Evolutionary conservation across 2,329 filamentous ascomycete genomes (phyloP), one percentile per base, ranked within the genome.

Genomic region (Trichoderma koningii): DNA sequence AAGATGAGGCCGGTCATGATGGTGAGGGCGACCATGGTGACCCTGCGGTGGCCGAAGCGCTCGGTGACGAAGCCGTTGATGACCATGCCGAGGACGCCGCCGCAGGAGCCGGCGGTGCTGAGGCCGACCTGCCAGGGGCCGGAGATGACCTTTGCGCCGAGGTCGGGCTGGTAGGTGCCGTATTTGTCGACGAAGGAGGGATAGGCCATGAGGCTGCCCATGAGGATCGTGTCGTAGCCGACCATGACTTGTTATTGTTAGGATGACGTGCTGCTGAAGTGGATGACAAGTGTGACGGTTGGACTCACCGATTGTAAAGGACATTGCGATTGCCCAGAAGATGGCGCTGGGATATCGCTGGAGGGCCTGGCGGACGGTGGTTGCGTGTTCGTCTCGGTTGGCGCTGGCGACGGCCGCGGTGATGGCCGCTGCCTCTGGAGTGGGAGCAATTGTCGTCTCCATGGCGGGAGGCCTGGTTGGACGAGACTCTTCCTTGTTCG

Each of bases 1-100:
- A 70, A 71, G 38, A 71, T 68, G 30, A 70, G 63, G 2, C 66
- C 66, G 3, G 66, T 66, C 17, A 80, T 72, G 70, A 75, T 62
- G 3, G 78, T 66, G 52, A 85, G 65, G 10, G 81, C 82, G 7
- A 68, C 77, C 45, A 87, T 81, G 68, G 88, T 80, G 14, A 83
- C 85, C 70, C 80, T 82, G 19, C 83, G 66, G n/a, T 68, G 69
- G 4, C 70, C 69, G 34, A 68, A 67, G 2, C 66, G 53, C 26
- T 69, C 68, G 3, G 66, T 68, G 19, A 69, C 57, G 45, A 66
- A 68, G 41, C 69, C 69, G 50, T 69, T 69, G 44, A 69, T 62
- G 47, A 66, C 14, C 53, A 67, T 57, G 15, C 70, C 70, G 21
- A 70, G 48, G 52, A 71, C 79, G 41, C 78, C 76, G 5, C 82